Evolutionary conservation across 2,329 filamentous ascomycete species (phyloP), one percentile per base, ranked within the genome.

Genomic region (Drechslera avenae): DNA sequence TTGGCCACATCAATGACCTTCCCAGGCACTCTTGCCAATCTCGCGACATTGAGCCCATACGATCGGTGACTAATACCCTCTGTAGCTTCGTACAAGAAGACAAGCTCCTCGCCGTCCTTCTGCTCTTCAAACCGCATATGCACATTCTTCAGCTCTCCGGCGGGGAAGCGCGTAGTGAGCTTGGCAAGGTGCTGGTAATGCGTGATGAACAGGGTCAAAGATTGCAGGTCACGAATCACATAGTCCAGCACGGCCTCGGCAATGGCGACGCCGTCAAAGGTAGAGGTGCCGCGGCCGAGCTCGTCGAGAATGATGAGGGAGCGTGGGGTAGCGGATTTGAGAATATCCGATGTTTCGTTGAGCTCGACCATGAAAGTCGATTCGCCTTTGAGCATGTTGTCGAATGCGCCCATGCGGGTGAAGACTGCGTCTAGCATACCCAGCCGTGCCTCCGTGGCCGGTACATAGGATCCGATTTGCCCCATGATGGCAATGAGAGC

Each of bases 321-420:
- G 37, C 90, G 85, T 1, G 89, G 86, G 0, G 91, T 94, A 0
- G 93, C 94, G 65, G 90, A 85, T 68, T 94, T 93, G 18, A 99
- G 81, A 62, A 99, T 97, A 54, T 91, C 86, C 1, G 89, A 86
- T 1, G 94, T 97, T 74, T 99, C 94, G 30, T 87, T 91, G 2
- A 99, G 84, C 71, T 99, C 94, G 46, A 99, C 92, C 91, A 97
- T 97, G 77, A 99, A 99, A 10, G 94, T 99, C 18, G 86, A 90
- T 75, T 99, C 94, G 64, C 91, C 91, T 4, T 90, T 89, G 71
- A 97, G 89, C 77, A 99, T 90, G 71, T 97, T 97, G 75, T 99
- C 94, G 63, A 90, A 90, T 2, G 94, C 94, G 45, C 94, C 94
- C 85, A 97, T 97, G 59, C 94, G 89, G 0, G 94, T 97, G 78